Evolutionary conservation across 306 rosid species (phyloP), one percentile per base, ranked within the genome.

Genomic region (Mimosa bimucronata): DNA sequence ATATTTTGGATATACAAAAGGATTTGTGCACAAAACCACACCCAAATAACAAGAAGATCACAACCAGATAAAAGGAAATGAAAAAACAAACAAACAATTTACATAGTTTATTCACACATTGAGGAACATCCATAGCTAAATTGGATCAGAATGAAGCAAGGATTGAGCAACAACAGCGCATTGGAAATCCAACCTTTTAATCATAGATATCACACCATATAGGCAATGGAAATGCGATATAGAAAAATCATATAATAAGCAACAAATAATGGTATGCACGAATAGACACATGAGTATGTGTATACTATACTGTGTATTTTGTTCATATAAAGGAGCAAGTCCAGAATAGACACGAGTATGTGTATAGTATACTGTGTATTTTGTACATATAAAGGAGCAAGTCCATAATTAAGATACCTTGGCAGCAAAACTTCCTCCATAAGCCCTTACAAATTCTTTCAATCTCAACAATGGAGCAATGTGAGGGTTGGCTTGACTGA

Each of bases 401-500:
- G 78, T 75, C 70, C 28, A 73, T 3, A 72, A 82, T 72, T 12
- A 26, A 6, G 70, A 81, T 84, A 95, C 98, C 98, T 95, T 95
- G 83, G 96, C 98, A 62, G 98, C 98, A 81, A 95, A 92, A 78
- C 86, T 89, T 73, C 98, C 98, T 45, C 98, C 98, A 41, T 55
- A 85, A 83, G 92, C 97, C 84, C 98, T 89, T 76, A 93, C 81
- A 87, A 92, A 88, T 80, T 89, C 97, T 82, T 95, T 95, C 81
- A 95, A 77, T 80, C 98, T 89, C 88, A 95, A 78, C 16, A 95
- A 88, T 66, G 98, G 98, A 30, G 95, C 92, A 86, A 95, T 92
- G 71, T 95, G 98, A 80, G 98, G 98, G 81, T 95, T 95, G 26
- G 98, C 98, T 85, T 95, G 98, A 82, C 98, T 92, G 80, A 92